phyloP scores from a whole-genome alignment of 768 basidiomycete species.

The Dictyophora rubrovolvata region DNA sequence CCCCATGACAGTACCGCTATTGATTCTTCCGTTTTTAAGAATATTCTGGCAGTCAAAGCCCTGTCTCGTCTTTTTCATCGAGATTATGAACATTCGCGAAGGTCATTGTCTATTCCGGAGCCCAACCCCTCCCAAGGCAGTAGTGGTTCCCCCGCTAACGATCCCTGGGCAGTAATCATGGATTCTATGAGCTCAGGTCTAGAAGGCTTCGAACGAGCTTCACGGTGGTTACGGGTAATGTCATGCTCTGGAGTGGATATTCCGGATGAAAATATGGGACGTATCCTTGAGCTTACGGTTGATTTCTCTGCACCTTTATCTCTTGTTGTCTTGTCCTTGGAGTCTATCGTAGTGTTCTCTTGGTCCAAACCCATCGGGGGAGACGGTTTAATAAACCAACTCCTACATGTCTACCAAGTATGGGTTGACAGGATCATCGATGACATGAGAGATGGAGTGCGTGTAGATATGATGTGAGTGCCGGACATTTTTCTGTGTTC shows the following conservation, averaged over 20 bases:
- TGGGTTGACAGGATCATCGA: slow-evolving; percentile 1
- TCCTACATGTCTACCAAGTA: neutral
- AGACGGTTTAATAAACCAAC: slow-evolving; percentile 39
- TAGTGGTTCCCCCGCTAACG: slow-evolving; percentile 23
- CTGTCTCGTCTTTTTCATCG: slow-evolving; percentile 48
- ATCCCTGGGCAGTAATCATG: slow-evolving; percentile 48
- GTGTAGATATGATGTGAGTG: slow-evolving; percentile 29
- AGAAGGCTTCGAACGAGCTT: slow-evolving; percentile 34
- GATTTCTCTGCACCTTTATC: slow-evolving; percentile 30
- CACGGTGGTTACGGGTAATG: slow-evolving; percentile 53
- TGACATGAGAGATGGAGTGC: neutral
- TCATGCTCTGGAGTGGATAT: slow-evolving; percentile 58
- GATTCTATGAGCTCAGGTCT: slow-evolving; percentile 31
- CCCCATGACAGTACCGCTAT: neutral
- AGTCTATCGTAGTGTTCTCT: slow-evolving; percentile 41
- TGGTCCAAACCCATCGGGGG: slow-evolving; percentile 54
- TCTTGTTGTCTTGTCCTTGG: slow-evolving; percentile 41
- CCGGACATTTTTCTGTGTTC: neutral
- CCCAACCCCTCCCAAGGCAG: slow-evolving; percentile 11
- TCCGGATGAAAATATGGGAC: slow-evolving; percentile 38
- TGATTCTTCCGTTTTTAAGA: neutral
- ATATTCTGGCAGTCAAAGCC: slow-evolving; percentile 24
- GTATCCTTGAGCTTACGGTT: slow-evolving; percentile 33
- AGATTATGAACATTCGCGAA: slow-evolving; percentile 36
- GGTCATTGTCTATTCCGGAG: slow-evolving; percentile 29